Percentiles rank a stretch among this genome's conserved stretches.
phyloP scores from a whole-genome alignment of 2,329 filamentous ascomycete genomes.

The Fusarium vanettenii region DNA sequence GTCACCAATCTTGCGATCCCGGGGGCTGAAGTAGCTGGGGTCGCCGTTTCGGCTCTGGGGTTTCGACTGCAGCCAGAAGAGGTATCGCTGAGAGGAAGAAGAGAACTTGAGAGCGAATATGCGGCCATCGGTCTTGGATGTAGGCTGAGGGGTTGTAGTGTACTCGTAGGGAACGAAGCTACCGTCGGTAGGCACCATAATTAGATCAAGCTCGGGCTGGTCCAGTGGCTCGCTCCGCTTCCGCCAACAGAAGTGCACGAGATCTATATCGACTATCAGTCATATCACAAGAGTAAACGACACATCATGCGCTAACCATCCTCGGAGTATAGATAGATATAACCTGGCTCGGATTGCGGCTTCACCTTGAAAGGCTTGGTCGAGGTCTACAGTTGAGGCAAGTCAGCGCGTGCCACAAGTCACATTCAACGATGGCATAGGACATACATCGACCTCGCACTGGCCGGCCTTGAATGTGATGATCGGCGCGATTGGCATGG shows the following conservation, averaged over 20 bases:
- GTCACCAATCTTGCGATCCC: slow-evolving; percentile 88
- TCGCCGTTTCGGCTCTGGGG: slow-evolving; percentile 77
- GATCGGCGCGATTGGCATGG: slow-evolving; percentile 85
- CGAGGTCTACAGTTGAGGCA: slow-evolving; percentile 52
- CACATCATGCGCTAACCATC: slow-evolving; percentile 71
- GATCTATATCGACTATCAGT: slow-evolving; percentile 63
- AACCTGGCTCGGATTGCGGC: slow-evolving; percentile 79
- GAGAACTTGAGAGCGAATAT: slow-evolving; percentile 94
- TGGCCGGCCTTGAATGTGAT: slow-evolving; percentile 97
- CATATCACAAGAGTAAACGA: not conserved
- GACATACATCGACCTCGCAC: slow-evolving; percentile 83
- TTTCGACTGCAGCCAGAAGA: slow-evolving; percentile 98
- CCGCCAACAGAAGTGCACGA: slow-evolving; percentile 98
- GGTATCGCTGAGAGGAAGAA: slow-evolving; percentile 88
- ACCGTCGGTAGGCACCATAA: slow-evolving; percentile 93
- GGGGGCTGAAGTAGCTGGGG: slow-evolving; percentile 81
- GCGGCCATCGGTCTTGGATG: slow-evolving; percentile 82
- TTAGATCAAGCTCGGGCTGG: slow-evolving; percentile 84
- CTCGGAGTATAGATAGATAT: slow-evolving; percentile 92
- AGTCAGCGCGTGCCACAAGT: slow-evolving; percentile 28
- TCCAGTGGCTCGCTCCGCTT: slow-evolving; percentile 77
- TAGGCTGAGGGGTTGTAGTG: slow-evolving; percentile 65
- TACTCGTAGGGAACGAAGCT: slow-evolving; percentile 85
- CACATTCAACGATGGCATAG: not conserved
- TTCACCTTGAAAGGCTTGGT: slow-evolving; percentile 77